These are phyloP conservation scores for Pichia sp. DNA, from an alignment of 1,139 yeast genomes.

Conservation along the genomic window DNA sequence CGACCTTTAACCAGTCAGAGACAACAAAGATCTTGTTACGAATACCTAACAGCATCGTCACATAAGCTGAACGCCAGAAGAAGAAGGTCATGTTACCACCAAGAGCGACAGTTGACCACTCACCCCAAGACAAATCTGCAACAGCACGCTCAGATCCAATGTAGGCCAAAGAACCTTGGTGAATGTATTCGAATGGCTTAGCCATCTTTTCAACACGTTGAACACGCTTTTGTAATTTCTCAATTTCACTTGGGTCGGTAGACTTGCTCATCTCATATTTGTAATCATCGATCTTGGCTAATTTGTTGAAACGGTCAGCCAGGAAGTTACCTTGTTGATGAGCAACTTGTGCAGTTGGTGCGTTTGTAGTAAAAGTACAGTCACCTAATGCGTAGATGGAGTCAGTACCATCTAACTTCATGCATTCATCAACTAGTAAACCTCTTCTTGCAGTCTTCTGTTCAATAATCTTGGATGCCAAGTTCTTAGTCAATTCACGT, in stretches of 20 bases:
- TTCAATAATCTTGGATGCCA: conserved; percentile 45
- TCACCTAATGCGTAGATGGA: conserved; percentile 53
- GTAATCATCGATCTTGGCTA: conserved; percentile 43
- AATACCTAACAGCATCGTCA: conserved; percentile 53
- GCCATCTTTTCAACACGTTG: conserved; percentile 25
- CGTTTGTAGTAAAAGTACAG: conserved; percentile 53
- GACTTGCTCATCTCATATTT: conserved; percentile 25
- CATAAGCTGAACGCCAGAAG: conserved; percentile 60
- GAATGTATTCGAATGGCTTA: conserved; percentile 44
- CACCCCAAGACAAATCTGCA: conserved; percentile 55
- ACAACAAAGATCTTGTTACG: conserved; percentile 51
- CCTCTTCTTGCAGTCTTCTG: conserved; percentile 58
- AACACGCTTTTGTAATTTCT: conserved; percentile 20
- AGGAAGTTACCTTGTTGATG: conserved; percentile 53
- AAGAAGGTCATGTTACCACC: conserved; percentile 56
- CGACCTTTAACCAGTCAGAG: conserved; percentile 52
- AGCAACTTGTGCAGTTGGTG: conserved; percentile 62
- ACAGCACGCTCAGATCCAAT: conserved; percentile 60
- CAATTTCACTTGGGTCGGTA: conserved; percentile 13
- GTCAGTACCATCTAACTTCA: conserved; percentile 46
- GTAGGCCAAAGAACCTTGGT: conserved; percentile 56
- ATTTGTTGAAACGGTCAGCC: conserved; percentile 42
- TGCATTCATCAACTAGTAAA: conserved; percentile 43
- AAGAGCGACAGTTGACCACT: conserved; percentile 40
- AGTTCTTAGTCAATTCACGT: conserved; percentile 41